A percentile compares a stretch with the other conserved stretches of the same genome.
These are phyloP conservation scores for Aspergillus carlsbadensis DNA, from an alignment of 495 filamentous ascomycete species.

Conservation along the genomic window DNA sequence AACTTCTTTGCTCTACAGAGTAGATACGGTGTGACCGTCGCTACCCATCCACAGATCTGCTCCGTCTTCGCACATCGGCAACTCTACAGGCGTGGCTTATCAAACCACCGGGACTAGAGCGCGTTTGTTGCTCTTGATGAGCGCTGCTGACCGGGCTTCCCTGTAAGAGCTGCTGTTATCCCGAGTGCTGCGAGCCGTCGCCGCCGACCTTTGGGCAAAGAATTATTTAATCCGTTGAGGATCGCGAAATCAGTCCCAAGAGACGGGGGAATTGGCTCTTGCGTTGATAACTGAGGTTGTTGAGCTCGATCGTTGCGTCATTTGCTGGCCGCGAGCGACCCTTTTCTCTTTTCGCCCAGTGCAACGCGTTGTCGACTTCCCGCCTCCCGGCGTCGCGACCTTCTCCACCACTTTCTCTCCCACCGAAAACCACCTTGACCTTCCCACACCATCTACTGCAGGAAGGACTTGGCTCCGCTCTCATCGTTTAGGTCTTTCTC, in stretches of 20 bases:
- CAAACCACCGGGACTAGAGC: not conserved
- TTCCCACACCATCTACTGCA: conserved; percentile 20
- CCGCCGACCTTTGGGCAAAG: conserved; percentile 2
- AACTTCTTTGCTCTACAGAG: conserved; percentile 1
- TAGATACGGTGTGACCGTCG: not conserved
- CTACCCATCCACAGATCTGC: not conserved
- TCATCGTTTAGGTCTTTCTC: conserved; percentile 11
- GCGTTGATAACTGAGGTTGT: conserved; percentile 7
- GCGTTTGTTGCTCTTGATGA: not conserved
- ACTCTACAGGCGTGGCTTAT: not conserved
- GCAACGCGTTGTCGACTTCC: conserved; percentile 43
- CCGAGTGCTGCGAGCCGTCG: not conserved
- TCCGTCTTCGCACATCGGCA: not conserved
- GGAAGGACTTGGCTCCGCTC: conserved; percentile 13
- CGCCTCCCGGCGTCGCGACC: conserved; percentile 41
- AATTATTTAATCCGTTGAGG: conserved; percentile 3
- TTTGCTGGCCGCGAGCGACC: conserved; percentile 20
- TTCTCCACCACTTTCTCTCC: conserved; percentile 40
- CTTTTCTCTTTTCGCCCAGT: conserved; percentile 25
- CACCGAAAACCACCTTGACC: conserved; percentile 24
- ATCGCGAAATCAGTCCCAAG: not conserved
- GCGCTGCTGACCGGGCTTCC: not conserved
- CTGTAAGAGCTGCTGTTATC: not conserved
- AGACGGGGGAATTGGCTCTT: not conserved
- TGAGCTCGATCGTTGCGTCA: conserved; percentile 26